phyloP scores from a whole-genome alignment of 1,284 basidiomycete species.

The Marasmius tenuissimus region DNA sequence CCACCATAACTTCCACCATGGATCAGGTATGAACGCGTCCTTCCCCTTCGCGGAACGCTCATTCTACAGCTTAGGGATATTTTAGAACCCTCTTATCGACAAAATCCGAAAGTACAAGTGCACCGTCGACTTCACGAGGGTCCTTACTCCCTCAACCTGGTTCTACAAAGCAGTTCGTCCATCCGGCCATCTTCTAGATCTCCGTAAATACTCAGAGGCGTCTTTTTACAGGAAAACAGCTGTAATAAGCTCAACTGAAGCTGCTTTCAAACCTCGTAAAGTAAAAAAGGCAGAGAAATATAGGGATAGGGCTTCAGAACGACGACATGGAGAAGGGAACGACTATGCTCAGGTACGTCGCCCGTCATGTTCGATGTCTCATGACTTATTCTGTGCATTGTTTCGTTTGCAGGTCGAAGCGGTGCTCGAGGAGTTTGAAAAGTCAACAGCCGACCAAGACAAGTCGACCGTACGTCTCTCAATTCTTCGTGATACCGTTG shows the following conservation, averaged over 20 bases:
- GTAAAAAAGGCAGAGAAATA: slow-evolving; percentile 67
- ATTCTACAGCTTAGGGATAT: slow-evolving; percentile 7
- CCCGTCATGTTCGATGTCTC: background rate
- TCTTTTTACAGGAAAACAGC: slow-evolving; percentile 19
- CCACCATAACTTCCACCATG: background rate
- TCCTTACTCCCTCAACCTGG: slow-evolving; percentile 5
- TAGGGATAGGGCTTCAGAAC: slow-evolving; percentile 70
- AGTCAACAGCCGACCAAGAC: slow-evolving; percentile 56
- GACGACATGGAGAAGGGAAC: slow-evolving; percentile 58
- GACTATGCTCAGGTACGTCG: slow-evolving; percentile 66
- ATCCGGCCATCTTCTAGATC: background rate
- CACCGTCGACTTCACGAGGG: slow-evolving; percentile 4
- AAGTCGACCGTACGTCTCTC: slow-evolving; percentile 50
- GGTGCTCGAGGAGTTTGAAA: slow-evolving; percentile 79
- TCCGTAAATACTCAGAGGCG: background rate
- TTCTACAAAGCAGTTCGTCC: slow-evolving; percentile 2
- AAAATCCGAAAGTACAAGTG: background rate
- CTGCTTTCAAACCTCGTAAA: slow-evolving; percentile 76
- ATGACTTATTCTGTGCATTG: background rate
- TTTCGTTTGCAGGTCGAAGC: slow-evolving; percentile 62
- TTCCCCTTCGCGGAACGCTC: background rate
- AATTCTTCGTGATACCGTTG: background rate
- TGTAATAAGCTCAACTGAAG: slow-evolving; percentile 40
- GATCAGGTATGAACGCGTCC: slow-evolving; percentile 6
- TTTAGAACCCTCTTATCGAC: slow-evolving; percentile 11